Evolutionary conservation across 768 basidiomycete species (phyloP), one percentile per base, ranked within the genome.

Genomic region (Mycena venus): DNA sequence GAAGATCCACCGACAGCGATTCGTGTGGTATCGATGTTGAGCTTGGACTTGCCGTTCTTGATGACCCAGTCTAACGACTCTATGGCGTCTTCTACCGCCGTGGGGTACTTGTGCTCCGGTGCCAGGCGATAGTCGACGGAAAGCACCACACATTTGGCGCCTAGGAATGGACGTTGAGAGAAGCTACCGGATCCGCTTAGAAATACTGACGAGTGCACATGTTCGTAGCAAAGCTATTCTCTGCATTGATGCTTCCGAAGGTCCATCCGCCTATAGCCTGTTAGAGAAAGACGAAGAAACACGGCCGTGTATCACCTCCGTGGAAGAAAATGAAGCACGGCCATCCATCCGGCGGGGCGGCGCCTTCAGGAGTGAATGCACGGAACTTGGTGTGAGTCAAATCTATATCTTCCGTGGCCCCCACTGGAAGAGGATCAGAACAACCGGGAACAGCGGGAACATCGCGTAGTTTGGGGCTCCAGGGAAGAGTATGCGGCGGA

Each of bases 1-100:
- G 93, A 94, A 7, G 92, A 91, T 9, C 94, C 94, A 2, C 94
- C 93, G 4, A 94, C 90, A 4, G 92, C 92, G 61, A 95, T 88
- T 67, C 86, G 85, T n/a, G 80, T 80, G 12, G 83, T 82, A 76
- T 94, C 86, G 49, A 90, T 84, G 36, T 84, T 82, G 23, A 94
- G 85, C 29, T 84, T 79, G 2, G 79, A 77, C 23, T 83, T 80
- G 1, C 91, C 93, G 36, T 91, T 81, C 55, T 79, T 77, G 68
- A 88, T 77, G 4, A 92, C 88, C 92, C 93, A 95, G 53, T 88
- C 80, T 3, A 95, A 83, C 4, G 93, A 84, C 47, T 92, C 92
- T n/a, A 93, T 79, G 0, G 92, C 90, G 76, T 94, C 94, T 27
- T 93, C 89, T 0, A 94, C 91, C 0, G 93, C 93, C 3, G 91